A percentile compares a stretch with the other conserved stretches of the same genome.
These are phyloP conservation scores for Xerocomellus amylosporus DNA, from an alignment of 768 basidiomycete genomes.

Conservation along the genomic window DNA sequence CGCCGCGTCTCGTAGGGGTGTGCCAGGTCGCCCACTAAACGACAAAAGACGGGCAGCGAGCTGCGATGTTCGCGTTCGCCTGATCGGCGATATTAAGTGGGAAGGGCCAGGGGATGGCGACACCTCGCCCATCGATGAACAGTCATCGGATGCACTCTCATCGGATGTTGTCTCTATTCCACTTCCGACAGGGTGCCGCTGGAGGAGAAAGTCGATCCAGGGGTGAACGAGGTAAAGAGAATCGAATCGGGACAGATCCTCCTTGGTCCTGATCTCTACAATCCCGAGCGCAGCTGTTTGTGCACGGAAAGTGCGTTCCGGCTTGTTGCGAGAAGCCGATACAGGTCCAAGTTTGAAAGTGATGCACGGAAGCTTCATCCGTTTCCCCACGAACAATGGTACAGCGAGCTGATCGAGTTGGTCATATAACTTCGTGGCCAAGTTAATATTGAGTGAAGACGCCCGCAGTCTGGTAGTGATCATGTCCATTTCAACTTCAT, in stretches of 20 bases:
- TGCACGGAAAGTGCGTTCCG: neutral
- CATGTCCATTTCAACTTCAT: neutral
- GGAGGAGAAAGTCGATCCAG: constrained; percentile 15
- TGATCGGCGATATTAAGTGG: no score
- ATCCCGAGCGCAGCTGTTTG: neutral
- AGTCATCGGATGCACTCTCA: neutral
- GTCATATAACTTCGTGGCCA: neutral
- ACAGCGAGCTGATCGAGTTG: neutral
- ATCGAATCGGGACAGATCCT: constrained; percentile 2
- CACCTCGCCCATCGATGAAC: neutral
- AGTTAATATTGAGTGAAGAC: neutral
- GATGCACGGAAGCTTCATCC: constrained; percentile 4
- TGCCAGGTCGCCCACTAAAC: neutral
- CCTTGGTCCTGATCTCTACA: constrained; percentile 3
- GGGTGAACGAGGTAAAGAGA: constrained; percentile 12
- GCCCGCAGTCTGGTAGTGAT: neutral
- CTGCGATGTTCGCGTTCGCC: neutral
- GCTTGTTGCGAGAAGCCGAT: neutral
- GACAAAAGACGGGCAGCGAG: neutral
- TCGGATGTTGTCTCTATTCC: neutral
- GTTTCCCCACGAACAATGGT: neutral
- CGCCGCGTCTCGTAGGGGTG: neutral
- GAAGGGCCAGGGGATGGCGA: neutral
- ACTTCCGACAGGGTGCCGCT: neutral
- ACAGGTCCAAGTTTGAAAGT: neutral